Evolutionary conservation across 306 rosid genomes (phyloP).

Genomic region (Casuarina cunninghamiana): DNA sequence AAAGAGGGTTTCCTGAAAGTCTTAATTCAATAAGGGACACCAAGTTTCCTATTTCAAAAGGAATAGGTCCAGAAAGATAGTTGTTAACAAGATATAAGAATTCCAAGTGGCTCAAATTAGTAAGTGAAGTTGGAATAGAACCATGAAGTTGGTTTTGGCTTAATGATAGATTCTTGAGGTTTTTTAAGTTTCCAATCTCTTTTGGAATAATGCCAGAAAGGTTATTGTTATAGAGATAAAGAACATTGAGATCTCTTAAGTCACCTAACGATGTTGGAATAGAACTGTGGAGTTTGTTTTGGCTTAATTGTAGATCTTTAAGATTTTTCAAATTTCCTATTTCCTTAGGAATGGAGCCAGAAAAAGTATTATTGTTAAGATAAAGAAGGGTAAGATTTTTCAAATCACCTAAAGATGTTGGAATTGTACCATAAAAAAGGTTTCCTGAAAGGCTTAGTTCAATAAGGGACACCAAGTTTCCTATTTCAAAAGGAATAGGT

Average conservation of each 20-base stretch:
- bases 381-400: background rate
- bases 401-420: slow-evolving; percentile 8
- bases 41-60: slow-evolving; percentile 10
- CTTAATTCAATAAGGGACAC: slow-evolving; percentile 3
- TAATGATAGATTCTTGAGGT: too few species aligned
- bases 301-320: too few species aligned
- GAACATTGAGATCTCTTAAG: background rate
- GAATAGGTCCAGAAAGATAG: slow-evolving; percentile 6
- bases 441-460: background rate
- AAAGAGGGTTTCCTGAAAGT: background rate
- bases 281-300: background rate
- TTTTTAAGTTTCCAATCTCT: slow-evolving; percentile 7
- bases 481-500: background rate
- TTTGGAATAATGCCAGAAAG: slow-evolving; percentile 31
- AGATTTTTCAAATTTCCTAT: background rate
- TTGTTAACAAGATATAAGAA: background rate
- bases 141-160: too few species aligned
- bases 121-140: too few species aligned
- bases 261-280: slow-evolving; percentile 20
- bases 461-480: background rate
- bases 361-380: background rate
- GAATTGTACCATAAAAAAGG: background rate
- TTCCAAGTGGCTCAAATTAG: background rate
- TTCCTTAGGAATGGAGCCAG: background rate
- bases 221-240: slow-evolving; percentile 15